Evolutionary conservation across 2,329 filamentous ascomycete species (phyloP), one percentile per base, ranked within the genome.

Genomic region (Hypocrella siamensis): DNA sequence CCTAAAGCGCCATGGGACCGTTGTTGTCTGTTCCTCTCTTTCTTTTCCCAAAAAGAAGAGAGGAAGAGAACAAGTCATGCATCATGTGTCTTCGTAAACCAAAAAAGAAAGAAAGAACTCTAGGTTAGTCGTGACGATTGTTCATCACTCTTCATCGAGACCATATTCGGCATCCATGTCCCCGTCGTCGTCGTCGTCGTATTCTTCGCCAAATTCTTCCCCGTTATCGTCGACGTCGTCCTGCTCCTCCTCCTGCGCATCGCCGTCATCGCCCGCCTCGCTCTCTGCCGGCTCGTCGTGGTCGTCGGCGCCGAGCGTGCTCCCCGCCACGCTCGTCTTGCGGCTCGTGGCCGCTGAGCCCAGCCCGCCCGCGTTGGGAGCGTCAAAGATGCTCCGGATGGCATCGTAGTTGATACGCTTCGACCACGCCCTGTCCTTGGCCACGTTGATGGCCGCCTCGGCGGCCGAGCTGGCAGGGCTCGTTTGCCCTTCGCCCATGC

Each of bases 381-480:
- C 51, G 42, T 67, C 62, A 38, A 76, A 75, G 17, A 77, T 61
- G 36, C 60, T 65, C 28, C 63, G 58, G 39, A 78, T 67, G 24
- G 66, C 68, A 33, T 70, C 67, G 51, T 83, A 84, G 43, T 84
- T 82, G 47, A 85, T 79, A 46, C 80, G 76, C 52, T 75, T 79
- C 39, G 75, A 81, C 54, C 75, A 79, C 1, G 68, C 69, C 28
- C 77, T 63, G 34, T 72, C 69, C 50, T 79, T 76, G 48, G 81
- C 61, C 41, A 78, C 76, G 34, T 70, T 67, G 38, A 71, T 63
- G 11, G 76, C 76, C 2, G 79, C 79, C 47, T 83, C 79, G 3
- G 67, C 75, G 0, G 79, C 73, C 2, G 71, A 75, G 18, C 65
- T 73, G 12, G 78, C 78, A 0, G 76, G 72, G 17, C 67, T 72